A percentile compares a stretch with the other conserved stretches of the same genome.
Conservation (phyloP, 108 stramenopile genomes). For the Nitzschia palea region DNA sequence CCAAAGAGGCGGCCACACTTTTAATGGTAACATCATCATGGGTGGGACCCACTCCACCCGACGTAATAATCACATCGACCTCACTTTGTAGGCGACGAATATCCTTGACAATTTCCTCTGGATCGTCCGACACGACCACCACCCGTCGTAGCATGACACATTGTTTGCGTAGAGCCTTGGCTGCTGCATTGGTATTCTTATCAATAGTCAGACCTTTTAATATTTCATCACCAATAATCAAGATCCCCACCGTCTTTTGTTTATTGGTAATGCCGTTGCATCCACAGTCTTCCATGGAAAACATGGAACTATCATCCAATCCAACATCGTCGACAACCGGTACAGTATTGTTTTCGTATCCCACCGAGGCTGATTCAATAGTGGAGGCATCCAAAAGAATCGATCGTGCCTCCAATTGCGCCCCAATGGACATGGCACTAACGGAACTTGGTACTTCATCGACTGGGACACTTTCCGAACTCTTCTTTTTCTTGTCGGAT, state of each 20-base stretch:
- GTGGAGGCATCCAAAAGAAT: neutral
- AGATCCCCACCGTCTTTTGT: constrained; percentile 60
- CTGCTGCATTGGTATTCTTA: constrained; percentile 85
- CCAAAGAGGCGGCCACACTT: constrained; percentile 81
- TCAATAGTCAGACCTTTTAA: constrained; percentile 90
- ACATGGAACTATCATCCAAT: constrained; percentile 7
- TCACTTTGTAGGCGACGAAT: constrained; percentile 60
- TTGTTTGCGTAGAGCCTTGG: constrained; percentile 73
- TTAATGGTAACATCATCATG: constrained; percentile 97
- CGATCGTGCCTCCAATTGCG: constrained; percentile 5
- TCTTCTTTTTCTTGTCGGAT: constrained; percentile 17
- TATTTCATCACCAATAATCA: constrained; percentile 96
- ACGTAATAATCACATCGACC: constrained; percentile 90
- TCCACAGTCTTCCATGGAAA: constrained; percentile 19
- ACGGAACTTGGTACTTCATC: neutral
- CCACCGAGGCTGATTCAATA: neutral
- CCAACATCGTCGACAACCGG: too few species aligned
- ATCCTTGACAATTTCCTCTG: constrained; percentile 78
- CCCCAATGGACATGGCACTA: constrained; percentile 10
- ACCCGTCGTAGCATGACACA: constrained; percentile 78
- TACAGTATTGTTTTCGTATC: neutral
- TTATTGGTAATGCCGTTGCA: neutral
- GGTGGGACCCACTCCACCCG: constrained; percentile 96
- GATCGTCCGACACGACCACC: constrained; percentile 84
- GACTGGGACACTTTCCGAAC: neutral